Evolutionary conservation across 2,329 filamentous ascomycete species (phyloP), one percentile per base, ranked within the genome.

Genomic region (Pseudogymnoascus pannorum): DNA sequence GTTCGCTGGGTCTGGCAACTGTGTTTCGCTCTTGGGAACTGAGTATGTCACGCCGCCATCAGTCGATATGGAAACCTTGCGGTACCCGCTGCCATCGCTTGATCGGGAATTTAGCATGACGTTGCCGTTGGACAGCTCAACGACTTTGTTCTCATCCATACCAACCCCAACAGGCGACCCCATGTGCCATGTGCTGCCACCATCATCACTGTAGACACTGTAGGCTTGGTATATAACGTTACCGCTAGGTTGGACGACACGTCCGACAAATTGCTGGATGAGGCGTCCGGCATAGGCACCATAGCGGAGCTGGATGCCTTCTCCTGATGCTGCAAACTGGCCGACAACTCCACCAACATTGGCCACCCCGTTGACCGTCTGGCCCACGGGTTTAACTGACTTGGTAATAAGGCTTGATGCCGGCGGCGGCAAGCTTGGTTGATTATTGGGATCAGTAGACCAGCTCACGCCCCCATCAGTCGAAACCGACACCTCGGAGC

Each of bases 111-210:
- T 54, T 26, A 54, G 26, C 48, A 54, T 54, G n/a, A 54, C n/a
- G 48, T 31, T 31, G 24, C 48, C 48, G 26, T 54, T 54, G 16
- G 48, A 54, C n/a, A 54, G 26, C 26, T 54, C 48, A 16, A 54
- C 48, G 26, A 54, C 48, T 31, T 54, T 54, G 48, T 54, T 54
- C 48, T 54, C 48, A 14, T 54, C 48, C 48, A 54, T 54, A 31
- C 24, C 26, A 20, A 31, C 26, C n/a, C 48, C 48, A 1, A 54
- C 48, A 14, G 48, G 48, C 11, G 9, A 12, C 1, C 48, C 48
- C 48, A 54, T 54, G 9, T 54, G n/a, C 48, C 48, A 54, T 31
- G 48, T 54, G 26, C 24, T 31, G 26, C 48, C 48, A 16, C 48
- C 26, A 9, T 54, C 48, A 18, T 54, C 48, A 18, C 48, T 54